These are phyloP conservation scores for Tolypocladium tropicale DNA, from an alignment of 2,329 filamentous ascomycete genomes.

Conservation along the genomic window DNA sequence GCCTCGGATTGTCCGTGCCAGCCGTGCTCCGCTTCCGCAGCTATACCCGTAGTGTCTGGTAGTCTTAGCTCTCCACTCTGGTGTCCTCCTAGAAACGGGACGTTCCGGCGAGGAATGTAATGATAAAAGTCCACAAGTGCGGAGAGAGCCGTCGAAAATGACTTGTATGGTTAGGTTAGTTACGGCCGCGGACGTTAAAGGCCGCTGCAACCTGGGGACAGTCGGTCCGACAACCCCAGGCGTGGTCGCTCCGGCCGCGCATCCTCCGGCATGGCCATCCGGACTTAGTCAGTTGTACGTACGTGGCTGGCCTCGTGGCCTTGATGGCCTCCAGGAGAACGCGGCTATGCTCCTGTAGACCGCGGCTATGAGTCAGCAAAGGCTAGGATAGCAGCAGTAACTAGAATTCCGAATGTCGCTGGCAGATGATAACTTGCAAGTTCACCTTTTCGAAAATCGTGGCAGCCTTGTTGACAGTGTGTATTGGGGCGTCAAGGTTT, in stretches of 20 bases:
- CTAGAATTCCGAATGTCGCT: no score
- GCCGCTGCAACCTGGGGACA: neutral
- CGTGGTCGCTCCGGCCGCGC: no score
- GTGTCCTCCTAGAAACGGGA: neutral
- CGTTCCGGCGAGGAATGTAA: neutral
- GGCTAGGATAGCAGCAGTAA: no score
- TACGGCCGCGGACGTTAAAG: neutral
- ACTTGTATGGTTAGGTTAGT: neutral
- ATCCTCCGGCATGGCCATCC: neutral
- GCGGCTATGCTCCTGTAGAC: no score
- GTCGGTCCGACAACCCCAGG: no score
- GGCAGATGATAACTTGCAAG: no score
- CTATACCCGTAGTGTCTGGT: neutral
- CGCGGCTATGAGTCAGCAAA: no score
- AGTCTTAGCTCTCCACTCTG: neutral
- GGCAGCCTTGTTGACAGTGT: no score
- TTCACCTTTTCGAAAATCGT: no score
- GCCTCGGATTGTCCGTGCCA: neutral
- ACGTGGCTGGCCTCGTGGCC: neutral
- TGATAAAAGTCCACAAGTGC: neutral
- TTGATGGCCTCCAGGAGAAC: no score
- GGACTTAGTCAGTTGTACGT: neutral
- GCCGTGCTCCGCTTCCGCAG: neutral
- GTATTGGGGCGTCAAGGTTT: no score
- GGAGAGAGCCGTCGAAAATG: neutral